phyloP scores from a whole-genome alignment of 1,284 basidiomycete species.

The Naganishia sp. region DNA sequence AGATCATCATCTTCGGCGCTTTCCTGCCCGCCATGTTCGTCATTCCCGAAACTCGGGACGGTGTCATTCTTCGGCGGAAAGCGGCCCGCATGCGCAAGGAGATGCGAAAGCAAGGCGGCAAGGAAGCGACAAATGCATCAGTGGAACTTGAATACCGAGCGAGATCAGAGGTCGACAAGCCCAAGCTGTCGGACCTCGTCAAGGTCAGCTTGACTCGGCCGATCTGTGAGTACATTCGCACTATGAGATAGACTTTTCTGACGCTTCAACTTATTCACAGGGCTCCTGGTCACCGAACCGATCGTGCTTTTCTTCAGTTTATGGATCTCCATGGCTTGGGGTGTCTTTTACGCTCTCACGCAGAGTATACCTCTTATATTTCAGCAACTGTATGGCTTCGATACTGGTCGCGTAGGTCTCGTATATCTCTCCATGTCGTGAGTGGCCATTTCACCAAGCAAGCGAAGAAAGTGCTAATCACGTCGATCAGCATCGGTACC shows the following conservation, averaged over 20 bases:
- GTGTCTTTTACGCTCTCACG: conserved; percentile 69
- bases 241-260: neutral
- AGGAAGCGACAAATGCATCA: conserved; percentile 37
- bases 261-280: neutral
- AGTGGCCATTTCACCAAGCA: conserved; percentile 39
- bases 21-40: conserved; percentile 43
- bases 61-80: conserved; percentile 46
- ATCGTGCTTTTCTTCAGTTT: conserved; percentile 71
- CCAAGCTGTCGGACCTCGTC: conserved; percentile 42
- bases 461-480: neutral
- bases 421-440: conserved; percentile 65
- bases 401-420: conserved; percentile 64
- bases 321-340: conserved; percentile 77
- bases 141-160: conserved; percentile 46
- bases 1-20: conserved; percentile 56
- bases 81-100: conserved; percentile 45
- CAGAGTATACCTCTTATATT: conserved; percentile 69
- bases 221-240: conserved; percentile 38
- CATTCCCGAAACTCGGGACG: conserved; percentile 48
- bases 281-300: conserved; percentile 60
- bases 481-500: conserved; percentile 61
- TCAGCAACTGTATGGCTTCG: conserved; percentile 64
- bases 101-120: conserved; percentile 37
- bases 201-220: conserved; percentile 43
- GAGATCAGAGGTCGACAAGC: conserved; percentile 49